Conservation (phyloP, 1,284 basidiomycete species). For the Leccinum subfulvum region DNA sequence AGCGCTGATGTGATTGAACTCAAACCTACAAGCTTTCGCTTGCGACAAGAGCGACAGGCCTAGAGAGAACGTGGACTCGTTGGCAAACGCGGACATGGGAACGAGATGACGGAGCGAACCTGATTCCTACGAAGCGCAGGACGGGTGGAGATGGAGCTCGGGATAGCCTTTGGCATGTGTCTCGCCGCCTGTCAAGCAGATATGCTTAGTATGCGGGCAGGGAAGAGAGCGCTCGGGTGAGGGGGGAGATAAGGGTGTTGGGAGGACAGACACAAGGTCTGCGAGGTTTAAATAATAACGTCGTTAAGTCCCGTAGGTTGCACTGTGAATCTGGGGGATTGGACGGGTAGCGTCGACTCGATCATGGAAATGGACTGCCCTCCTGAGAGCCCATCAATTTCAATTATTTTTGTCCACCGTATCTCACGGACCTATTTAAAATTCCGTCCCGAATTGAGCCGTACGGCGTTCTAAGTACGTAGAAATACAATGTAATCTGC, state of each 20-base stretch:
- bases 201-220: background rate
- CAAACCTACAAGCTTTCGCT: slow-evolving; percentile 68
- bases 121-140: slow-evolving; percentile 78
- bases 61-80: slow-evolving; percentile 29
- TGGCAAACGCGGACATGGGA: slow-evolving; percentile 2
- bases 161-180: slow-evolving; percentile 63
- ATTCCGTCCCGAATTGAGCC: slow-evolving; percentile 17
- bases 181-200: slow-evolving; percentile 4
- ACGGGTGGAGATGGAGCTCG: slow-evolving; percentile 38
- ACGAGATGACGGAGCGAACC: slow-evolving; percentile 38
- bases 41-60: slow-evolving; percentile 79
- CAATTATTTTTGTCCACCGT: slow-evolving; percentile 18
- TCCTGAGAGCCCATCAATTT: slow-evolving; percentile 15
- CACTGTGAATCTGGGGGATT: slow-evolving; percentile 1
- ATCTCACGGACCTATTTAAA: slow-evolving; percentile 27
- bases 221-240: background rate
- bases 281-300: background rate
- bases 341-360: background rate
- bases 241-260: background rate
- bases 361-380: slow-evolving; percentile 5
- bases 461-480: slow-evolving; percentile 9
- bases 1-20: background rate
- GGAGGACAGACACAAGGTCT: background rate
- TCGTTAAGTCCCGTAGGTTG: background rate
- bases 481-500: slow-evolving; percentile 7